phyloP scores from a whole-genome alignment of 2,329 filamentous ascomycete species.

The Cladosporium oxysporum region DNA sequence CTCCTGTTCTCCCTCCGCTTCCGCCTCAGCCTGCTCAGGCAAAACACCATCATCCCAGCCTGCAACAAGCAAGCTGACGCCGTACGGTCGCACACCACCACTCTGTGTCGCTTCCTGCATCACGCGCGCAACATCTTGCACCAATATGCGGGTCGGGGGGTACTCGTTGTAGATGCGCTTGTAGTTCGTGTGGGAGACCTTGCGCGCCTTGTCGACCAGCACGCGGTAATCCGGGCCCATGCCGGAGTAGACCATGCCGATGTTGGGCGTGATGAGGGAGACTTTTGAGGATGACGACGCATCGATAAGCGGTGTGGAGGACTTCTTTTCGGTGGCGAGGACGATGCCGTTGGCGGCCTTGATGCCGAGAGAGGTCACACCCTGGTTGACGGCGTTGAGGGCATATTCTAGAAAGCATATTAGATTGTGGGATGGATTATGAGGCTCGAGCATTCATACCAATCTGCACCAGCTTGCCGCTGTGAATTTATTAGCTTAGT shows the following conservation, averaged over 20 bases:
- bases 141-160: conserved; percentile 97
- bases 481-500: conserved; percentile 54
- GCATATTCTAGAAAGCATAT: conserved; percentile 76
- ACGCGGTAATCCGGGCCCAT: conserved; percentile 99
- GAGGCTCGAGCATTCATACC: conserved; percentile 54
- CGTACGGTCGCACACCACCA: conserved; percentile 94
- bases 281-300: conserved; percentile 94
- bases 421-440: conserved; percentile 18
- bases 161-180: conserved; percentile 99
- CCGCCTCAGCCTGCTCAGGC: conserved; percentile 72
- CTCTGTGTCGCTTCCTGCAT: conserved; percentile 99
- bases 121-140: conserved; percentile 94
- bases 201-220: conserved; percentile 94
- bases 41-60: conserved; percentile 97
- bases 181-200: conserved; percentile 97
- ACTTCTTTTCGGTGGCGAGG: conserved; percentile 99
- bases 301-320: conserved; percentile 94
- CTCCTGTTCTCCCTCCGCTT: conserved; percentile 51
- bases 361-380: conserved; percentile 96
- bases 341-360: conserved; percentile 99
- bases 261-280: conserved; percentile 96
- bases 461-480: conserved; percentile 99
- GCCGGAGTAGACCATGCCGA: conserved; percentile 98
- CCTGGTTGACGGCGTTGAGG: conserved; percentile 97
- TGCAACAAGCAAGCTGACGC: conserved; percentile 90